These are phyloP conservation scores for Chaetoceros muelleri DNA, from an alignment of 108 stramenopile species.

Conservation along the genomic window DNA sequence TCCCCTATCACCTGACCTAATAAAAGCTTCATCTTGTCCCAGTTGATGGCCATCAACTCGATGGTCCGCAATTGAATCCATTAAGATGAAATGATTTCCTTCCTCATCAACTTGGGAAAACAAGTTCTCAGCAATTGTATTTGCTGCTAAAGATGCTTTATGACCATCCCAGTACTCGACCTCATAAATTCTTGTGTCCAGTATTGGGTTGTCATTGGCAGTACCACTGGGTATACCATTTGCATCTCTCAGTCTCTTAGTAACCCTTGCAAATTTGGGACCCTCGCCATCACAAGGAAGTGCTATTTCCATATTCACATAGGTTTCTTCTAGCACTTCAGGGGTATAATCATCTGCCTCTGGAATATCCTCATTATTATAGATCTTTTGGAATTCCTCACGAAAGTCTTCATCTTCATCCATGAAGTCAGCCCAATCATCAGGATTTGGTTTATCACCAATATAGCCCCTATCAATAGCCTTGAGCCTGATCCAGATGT, in stretches of 20 bases:
- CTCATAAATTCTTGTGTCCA: too few relatives aligned
- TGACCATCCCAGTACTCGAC: conserved; percentile 29
- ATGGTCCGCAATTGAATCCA: conserved; percentile 20
- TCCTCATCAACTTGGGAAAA: too few relatives aligned
- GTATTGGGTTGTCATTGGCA: too few relatives aligned
- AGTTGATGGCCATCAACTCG: conserved; percentile 7
- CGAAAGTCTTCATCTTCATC: conserved; percentile 7
- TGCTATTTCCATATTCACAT: too few relatives aligned
- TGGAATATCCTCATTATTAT: background rate
- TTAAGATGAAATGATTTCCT: conserved; percentile 1
- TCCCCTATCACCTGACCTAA: background rate
- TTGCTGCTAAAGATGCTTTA: too few relatives aligned
- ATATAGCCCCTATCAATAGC: background rate
- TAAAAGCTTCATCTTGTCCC: background rate
- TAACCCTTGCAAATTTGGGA: conserved; percentile 9
- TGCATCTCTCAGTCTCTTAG: conserved; percentile 9
- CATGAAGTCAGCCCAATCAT: too few relatives aligned
- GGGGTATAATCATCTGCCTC: conserved; percentile 6
- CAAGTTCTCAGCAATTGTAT: conserved; percentile 7
- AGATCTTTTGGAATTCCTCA: too few relatives aligned
- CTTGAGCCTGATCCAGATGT: background rate
- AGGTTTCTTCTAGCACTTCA: conserved; percentile 4
- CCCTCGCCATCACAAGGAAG: conserved; percentile 3
- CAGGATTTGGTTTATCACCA: too few relatives aligned
- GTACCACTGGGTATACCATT: conserved; percentile 22